phyloP scores from a whole-genome alignment of 371 early-diverging fungal species.

The Rhizoclosmatium hyalinum region DNA sequence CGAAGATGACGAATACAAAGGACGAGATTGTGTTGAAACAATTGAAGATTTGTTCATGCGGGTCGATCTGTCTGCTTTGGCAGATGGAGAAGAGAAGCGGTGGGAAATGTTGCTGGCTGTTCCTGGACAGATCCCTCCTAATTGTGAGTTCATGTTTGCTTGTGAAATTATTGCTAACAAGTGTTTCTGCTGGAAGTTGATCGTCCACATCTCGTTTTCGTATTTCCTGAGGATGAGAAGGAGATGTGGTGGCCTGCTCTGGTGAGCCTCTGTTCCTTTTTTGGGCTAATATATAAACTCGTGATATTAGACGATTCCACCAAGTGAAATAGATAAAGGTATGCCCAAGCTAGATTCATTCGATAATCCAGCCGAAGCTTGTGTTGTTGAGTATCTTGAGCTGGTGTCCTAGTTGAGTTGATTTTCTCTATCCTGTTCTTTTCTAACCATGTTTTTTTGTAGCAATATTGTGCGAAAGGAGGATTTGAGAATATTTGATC shows the following conservation, averaged over 20 bases:
- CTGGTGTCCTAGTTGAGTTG: conserved; percentile 27
- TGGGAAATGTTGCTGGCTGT: conserved; percentile 21
- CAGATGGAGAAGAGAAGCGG: conserved; percentile 1
- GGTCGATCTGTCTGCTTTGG: conserved; percentile 9
- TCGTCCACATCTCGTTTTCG: conserved; percentile 34
- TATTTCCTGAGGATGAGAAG: conserved; percentile 37
- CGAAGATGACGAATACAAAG: neutral
- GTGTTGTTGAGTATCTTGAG: conserved; percentile 39
- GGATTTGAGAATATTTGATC: conserved; percentile 47
- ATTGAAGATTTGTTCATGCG: conserved; percentile 26
- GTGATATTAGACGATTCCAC: conserved; percentile 38
- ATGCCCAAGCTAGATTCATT: conserved; percentile 32
- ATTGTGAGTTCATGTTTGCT: neutral
- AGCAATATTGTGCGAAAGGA: conserved; percentile 33
- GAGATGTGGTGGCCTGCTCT: conserved; percentile 51
- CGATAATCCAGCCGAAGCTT: conserved; percentile 9
- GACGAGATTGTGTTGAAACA: neutral
- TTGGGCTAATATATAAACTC: neutral
- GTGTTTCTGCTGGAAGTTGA: conserved; percentile 28
- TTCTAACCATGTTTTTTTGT: neutral
- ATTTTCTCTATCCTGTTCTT: neutral
- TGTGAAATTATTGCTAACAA: neutral
- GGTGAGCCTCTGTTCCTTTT: conserved; percentile 21
- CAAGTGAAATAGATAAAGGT: conserved; percentile 34
- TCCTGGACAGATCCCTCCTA: conserved; percentile 25